A percentile compares a stretch with the other conserved stretches of the same genome.
Evolutionary conservation across 306 rosid species (phyloP).

Genomic region (Spatholobus suberectus): DNA sequence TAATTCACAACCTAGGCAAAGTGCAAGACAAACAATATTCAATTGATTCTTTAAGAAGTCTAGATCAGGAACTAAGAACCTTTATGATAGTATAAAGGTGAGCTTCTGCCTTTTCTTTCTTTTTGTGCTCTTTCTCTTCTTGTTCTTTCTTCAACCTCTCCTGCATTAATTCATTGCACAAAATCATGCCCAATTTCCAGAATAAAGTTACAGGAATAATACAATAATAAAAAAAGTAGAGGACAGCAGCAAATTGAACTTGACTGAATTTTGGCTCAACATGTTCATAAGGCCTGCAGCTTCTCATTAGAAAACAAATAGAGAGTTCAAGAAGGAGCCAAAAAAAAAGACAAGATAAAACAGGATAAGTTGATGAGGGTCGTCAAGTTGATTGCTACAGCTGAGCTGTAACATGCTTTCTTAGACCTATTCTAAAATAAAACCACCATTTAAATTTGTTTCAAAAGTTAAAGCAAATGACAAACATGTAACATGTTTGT

Average conservation of each 20-base stretch:
- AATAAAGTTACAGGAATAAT: conserved; percentile 2
- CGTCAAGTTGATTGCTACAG: conserved; percentile 27
- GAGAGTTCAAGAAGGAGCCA: neutral
- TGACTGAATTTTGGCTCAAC: neutral
- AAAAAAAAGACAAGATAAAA: neutral
- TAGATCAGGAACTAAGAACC: conserved; percentile 53
- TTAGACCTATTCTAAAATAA: conserved; percentile 30
- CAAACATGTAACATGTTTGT: neutral
- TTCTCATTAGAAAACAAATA: conserved; percentile 17
- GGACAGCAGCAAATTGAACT: neutral
- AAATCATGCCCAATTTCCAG: conserved; percentile 21
- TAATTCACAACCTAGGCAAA: neutral
- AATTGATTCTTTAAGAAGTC: conserved; percentile 18
- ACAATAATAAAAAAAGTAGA: neutral
- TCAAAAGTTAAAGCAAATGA: neutral
- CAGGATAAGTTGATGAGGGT: neutral
- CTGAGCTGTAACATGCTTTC: conserved; percentile 9
- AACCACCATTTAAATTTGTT: neutral
- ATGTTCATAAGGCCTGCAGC: neutral
- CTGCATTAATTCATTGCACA: conserved; percentile 48
- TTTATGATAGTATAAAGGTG: conserved; percentile 81
- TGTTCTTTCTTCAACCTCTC: conserved; percentile 87
- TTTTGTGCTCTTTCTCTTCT: conserved; percentile 86
- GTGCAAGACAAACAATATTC: conserved; percentile 20
- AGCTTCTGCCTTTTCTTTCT: conserved; percentile 83